These are phyloP conservation scores for Aureobasidium sp. DNA, from an alignment of 2,329 filamentous ascomycete species.

Conservation along the genomic window DNA sequence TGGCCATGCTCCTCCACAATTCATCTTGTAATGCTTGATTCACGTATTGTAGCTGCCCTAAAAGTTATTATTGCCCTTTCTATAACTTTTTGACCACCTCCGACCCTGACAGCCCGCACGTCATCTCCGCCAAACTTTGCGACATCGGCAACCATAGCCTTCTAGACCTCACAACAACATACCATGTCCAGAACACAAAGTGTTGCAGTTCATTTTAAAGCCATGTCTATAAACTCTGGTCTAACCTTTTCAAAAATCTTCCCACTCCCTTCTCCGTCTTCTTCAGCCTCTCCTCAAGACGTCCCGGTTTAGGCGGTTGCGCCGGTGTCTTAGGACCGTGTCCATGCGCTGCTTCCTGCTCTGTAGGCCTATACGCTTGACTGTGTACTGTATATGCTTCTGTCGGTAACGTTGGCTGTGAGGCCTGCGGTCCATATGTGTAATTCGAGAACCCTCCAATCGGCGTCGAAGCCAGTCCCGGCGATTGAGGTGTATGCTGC, in stretches of 20 bases:
- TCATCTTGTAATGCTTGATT: not conserved
- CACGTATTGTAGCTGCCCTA: not conserved
- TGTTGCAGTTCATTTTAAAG: not conserved
- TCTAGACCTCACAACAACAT: too few relatives aligned
- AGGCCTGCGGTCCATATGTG: conserved; percentile 34
- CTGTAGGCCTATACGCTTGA: conserved; percentile 63
- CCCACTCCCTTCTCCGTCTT: conserved; percentile 63
- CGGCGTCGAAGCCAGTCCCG: conserved; percentile 33
- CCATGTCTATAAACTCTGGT: conserved; percentile 31
- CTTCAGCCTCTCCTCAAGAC: conserved; percentile 59
- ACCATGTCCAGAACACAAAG: too few relatives aligned
- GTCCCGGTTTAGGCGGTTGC: conserved; percentile 22
- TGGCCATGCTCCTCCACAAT: conserved; percentile 6
- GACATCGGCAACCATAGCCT: not conserved
- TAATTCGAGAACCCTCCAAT: conserved; percentile 52
- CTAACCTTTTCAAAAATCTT: conserved; percentile 68
- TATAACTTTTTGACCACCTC: not conserved
- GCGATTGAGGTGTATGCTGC: conserved; percentile 26
- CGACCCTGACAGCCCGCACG: not conserved
- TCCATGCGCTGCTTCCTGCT: conserved; percentile 45
- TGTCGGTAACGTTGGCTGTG: conserved; percentile 21
- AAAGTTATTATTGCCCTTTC: not conserved
- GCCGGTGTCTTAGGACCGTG: conserved; percentile 17
- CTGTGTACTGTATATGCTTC: conserved; percentile 54
- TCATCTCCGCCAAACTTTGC: conserved; percentile 7